These are phyloP conservation scores for Rickenella mellea DNA, from an alignment of 768 basidiomycete species.

Conservation along the genomic window DNA sequence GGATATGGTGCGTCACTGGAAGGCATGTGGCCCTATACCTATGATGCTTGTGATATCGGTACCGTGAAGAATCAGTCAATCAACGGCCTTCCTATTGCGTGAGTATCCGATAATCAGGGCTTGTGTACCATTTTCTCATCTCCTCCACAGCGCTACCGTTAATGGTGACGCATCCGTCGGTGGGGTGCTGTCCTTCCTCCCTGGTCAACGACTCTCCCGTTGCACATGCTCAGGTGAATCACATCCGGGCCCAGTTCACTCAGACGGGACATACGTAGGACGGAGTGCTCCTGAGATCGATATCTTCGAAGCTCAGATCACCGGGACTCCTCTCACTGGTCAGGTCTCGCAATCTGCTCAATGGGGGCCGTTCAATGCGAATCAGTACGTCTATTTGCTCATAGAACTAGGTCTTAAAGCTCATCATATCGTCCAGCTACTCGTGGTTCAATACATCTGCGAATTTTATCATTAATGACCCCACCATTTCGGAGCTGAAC, in stretches of 20 bases:
- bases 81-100: slow-evolving; percentile 48
- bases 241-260: slow-evolving; percentile 78
- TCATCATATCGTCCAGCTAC: too few species aligned
- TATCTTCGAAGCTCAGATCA: slow-evolving; percentile 69
- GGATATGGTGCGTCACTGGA: slow-evolving; percentile 84
- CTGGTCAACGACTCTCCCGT: slow-evolving; percentile 77
- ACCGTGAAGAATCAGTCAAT: slow-evolving; percentile 77
- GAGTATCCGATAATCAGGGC: not conserved
- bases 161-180: slow-evolving; percentile 48
- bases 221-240: slow-evolving; percentile 83
- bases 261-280: slow-evolving; percentile 73
- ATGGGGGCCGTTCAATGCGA: slow-evolving; percentile 32
- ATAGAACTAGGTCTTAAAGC: too few species aligned
- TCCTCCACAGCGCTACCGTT: slow-evolving; percentile 27
- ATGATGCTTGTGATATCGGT: slow-evolving; percentile 87
- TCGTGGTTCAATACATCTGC: slow-evolving; percentile 55
- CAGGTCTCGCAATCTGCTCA: slow-evolving; percentile 82
- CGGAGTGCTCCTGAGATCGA: slow-evolving; percentile 86
- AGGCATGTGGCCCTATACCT: slow-evolving; percentile 81
- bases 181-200: slow-evolving; percentile 67
- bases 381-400: not conserved
- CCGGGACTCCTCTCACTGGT: slow-evolving; percentile 23
- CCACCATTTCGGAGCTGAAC: slow-evolving; percentile 44
- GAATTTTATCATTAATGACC: slow-evolving; percentile 49
- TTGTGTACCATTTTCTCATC: not conserved